Base-by-base conservation (phyloP, 1,284 basidiomycete genomes). In the Marasmius tenuissimus region DNA sequence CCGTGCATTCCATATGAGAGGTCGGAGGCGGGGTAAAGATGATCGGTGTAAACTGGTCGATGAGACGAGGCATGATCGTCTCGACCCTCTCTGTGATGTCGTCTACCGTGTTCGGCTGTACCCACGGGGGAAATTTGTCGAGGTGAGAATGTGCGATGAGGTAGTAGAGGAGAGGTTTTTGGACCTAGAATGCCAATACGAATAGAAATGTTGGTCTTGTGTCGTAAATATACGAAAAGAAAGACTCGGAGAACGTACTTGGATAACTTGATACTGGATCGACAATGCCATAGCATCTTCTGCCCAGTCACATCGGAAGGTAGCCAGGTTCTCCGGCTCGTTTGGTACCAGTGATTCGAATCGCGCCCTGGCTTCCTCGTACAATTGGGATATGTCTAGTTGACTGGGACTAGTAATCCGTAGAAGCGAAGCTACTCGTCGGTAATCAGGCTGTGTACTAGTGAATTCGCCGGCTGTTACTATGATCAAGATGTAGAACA, bases 1-100 rank as follows among this genome's bases (percentile, higher is more conserved):
- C 85, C 9, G 88, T 91, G 71, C 90, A 92, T 2, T 74, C 75
- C 87, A 90, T 89, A 69, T 91, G 89, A 2, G 79, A 74, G 14
- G 86, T 86, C 7, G 83, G 80, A 16, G 87, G 81, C 47, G 87
- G 83, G 3, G 90, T 90, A 71, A 91, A 91, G 2, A 92, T 75
- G 49, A 86, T 77, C 0, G 90, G 87, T 0, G 88, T 88, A 70
- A 91, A 90, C 69, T 88, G 80, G 1, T 78, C 79, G 61, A 91
- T 83, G 62, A 91, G 69, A 22, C 70, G 69, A 6, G 73, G 72
- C 79, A 85, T 82, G 40, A 87, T 75, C 14, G 68, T 67, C 62
- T 71, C 72, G 64, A 82, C 85, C 33, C 74, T 74, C 51, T 73
- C 69, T n/a, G 70, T 37, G 35, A 63, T 59, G 11, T 33, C 35